phyloP scores from a whole-genome alignment of 148 eudicot genomes.

The Vaccinium darrowii region DNA sequence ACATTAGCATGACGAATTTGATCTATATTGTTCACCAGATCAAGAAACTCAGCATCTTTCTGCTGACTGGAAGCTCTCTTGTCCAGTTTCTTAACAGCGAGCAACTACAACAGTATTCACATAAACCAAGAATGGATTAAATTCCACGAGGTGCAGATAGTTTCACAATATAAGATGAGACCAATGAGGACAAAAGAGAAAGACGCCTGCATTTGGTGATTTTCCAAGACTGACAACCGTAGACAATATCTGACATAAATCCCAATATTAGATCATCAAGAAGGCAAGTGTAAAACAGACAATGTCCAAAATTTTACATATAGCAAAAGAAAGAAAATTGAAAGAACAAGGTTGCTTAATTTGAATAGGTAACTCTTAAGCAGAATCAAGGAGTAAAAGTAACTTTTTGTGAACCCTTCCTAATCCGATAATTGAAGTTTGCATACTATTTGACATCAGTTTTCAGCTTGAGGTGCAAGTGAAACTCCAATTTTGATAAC shows the following conservation, averaged over 20 bases:
- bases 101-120: conserved; percentile 47
- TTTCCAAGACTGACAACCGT: neutral
- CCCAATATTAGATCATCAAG: conserved; percentile 6
- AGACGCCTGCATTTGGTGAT: neutral
- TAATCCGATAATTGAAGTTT: neutral
- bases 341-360: neutral
- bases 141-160: conserved; percentile 3
- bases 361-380: neutral
- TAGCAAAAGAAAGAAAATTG: neutral
- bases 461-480: neutral
- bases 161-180: neutral
- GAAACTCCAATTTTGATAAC: neutral
- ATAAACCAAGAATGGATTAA: conserved; percentile 4
- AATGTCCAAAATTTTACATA: neutral
- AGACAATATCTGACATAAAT: neutral
- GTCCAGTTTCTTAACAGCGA: conserved; percentile 90
- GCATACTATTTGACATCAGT: neutral
- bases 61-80: conserved; percentile 59
- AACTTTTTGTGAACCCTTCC: neutral
- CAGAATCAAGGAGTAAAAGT: neutral
- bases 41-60: conserved; percentile 79
- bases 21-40: conserved; percentile 73
- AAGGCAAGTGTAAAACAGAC: neutral
- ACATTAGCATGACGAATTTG: conserved; percentile 83
- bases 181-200: neutral